These are phyloP conservation scores for Apiotrichum sp. DNA, from an alignment of 1,284 basidiomycete species.

Conservation along the genomic window DNA sequence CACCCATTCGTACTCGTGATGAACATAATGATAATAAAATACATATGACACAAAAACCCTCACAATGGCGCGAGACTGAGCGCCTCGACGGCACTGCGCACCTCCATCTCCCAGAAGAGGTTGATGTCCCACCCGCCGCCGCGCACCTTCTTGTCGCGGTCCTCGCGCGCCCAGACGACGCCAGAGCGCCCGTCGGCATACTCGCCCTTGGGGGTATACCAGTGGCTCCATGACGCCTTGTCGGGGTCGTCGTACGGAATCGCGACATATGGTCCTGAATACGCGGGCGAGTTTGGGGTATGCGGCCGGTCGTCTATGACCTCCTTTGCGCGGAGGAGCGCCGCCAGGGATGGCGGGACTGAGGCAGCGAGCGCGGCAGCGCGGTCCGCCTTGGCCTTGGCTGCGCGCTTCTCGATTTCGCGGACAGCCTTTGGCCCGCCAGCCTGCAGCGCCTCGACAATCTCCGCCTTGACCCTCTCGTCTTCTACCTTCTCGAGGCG, in stretches of 20 bases:
- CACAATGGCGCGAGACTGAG: constrained; percentile 48
- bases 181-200: constrained; percentile 49
- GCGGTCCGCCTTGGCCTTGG: constrained; percentile 28
- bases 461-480: constrained; percentile 49
- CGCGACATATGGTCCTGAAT: constrained; percentile 42
- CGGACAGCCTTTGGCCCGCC: constrained; percentile 43
- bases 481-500: constrained; percentile 54
- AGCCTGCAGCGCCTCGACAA: constrained; percentile 72
- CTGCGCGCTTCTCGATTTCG: constrained; percentile 56
- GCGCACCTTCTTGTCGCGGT: constrained; percentile 70
- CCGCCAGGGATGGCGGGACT: constrained; percentile 20
- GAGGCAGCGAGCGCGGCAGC: constrained; percentile 26
- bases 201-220: constrained; percentile 28
- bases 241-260: constrained; percentile 39
- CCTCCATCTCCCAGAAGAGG: constrained; percentile 79
- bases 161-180: constrained; percentile 62
- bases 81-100: constrained; percentile 68
- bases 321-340: constrained; percentile 10
- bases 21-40: not conserved
- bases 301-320: constrained; percentile 13
- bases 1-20: too few species aligned
- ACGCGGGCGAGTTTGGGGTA: constrained; percentile 34
- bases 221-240: constrained; percentile 17
- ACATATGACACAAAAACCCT: not conserved
- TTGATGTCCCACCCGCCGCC: constrained; percentile 76